A percentile compares a stretch with the other conserved stretches of the same genome.
These are phyloP conservation scores for Aspergillus vadensis DNA, from an alignment of 2,329 filamentous ascomycete genomes.

Conservation along the genomic window DNA sequence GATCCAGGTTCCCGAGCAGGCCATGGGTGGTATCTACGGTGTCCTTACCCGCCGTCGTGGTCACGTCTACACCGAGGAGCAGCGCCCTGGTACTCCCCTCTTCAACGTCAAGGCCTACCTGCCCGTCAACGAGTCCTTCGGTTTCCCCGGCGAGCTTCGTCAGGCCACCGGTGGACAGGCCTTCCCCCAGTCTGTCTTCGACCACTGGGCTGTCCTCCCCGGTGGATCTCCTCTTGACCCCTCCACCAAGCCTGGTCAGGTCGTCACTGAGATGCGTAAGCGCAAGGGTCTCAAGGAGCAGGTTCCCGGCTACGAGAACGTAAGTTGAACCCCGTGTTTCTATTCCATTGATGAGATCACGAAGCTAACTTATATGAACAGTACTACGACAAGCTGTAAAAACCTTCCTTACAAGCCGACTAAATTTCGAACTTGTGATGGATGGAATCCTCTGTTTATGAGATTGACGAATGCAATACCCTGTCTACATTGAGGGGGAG, in stretches of 20 bases:
- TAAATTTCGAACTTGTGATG: slow-evolving; percentile 45
- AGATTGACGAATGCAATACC: slow-evolving; percentile 48
- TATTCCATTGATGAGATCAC: not conserved
- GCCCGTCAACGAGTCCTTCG: slow-evolving; percentile 96
- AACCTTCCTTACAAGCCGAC: slow-evolving; percentile 43
- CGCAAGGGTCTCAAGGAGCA: slow-evolving; percentile 99
- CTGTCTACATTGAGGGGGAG: slow-evolving; percentile 31
- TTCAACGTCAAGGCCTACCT: slow-evolving; percentile 99
- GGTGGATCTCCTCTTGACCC: slow-evolving; percentile 88
- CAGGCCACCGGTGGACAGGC: slow-evolving; percentile 92
- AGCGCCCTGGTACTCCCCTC: slow-evolving; percentile 96
- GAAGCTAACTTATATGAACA: slow-evolving; percentile 45
- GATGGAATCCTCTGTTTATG: slow-evolving; percentile 44
- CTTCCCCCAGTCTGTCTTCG: slow-evolving; percentile 98
- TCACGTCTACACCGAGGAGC: slow-evolving; percentile 98
- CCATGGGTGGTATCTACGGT: slow-evolving; percentile 99
- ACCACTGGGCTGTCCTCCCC: slow-evolving; percentile 96
- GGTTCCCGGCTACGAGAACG: slow-evolving; percentile 91
- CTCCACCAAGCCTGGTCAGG: slow-evolving; percentile 76
- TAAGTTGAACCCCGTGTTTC: slow-evolving; percentile 61
- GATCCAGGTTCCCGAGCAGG: slow-evolving; percentile 97
- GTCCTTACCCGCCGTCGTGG: slow-evolving; percentile 96
- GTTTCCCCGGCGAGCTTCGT: slow-evolving; percentile 97
- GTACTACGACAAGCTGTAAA: slow-evolving; percentile 99
- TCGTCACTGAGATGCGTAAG: slow-evolving; percentile 92